Evolutionary conservation across 1,284 basidiomycete species (phyloP), one percentile per base, ranked within the genome.

Genomic region (Malassezia brasiliensis): DNA sequence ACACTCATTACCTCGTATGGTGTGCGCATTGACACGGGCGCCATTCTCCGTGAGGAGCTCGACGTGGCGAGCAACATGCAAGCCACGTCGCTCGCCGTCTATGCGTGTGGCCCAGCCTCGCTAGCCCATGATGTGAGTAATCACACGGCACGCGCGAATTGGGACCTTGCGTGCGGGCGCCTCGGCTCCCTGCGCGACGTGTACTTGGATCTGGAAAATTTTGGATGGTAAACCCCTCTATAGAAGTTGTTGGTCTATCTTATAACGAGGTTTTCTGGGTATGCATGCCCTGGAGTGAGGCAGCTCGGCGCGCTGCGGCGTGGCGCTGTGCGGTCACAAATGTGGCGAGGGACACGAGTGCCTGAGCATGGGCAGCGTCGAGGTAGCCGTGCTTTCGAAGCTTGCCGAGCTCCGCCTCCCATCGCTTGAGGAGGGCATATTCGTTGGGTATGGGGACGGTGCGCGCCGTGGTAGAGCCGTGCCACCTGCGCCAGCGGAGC

Each of bases 371-470:
- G 6, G 25, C 14, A 2, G 15, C 10, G 6, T 19, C 10, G 28
- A 50, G 45, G 36, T 40, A 56, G 3, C 5, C n/a, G 7, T 10
- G 42, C 10, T 15, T 15, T 5, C 25, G 25, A 7, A 47, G 36
- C 15, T 14, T n/a, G 14, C 28, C 28, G 9, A 55, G 11, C n/a
- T 25, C 31, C 5, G 35, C 31, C 3, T 35, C 34, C 47, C 47
- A 55, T 1, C 39, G 28, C 14, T 40, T 28, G n/a, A 51, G 19
- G 17, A 50, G 15, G 5, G 48, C 25, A 20, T 28, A 39, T 30
- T 51, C 48, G 15, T 56, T 56, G 9, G 22, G 40, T 6, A 10
- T 28, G 17, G 51, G 35, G 10, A 28, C 42, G 47, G 40, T 51
- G 11, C 22, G 34, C 34, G 14, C 20, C 11, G 12, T 22, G 36